phyloP scores from a whole-genome alignment of 371 early-diverging fungal species.

The Rhizopus sp. region DNA sequence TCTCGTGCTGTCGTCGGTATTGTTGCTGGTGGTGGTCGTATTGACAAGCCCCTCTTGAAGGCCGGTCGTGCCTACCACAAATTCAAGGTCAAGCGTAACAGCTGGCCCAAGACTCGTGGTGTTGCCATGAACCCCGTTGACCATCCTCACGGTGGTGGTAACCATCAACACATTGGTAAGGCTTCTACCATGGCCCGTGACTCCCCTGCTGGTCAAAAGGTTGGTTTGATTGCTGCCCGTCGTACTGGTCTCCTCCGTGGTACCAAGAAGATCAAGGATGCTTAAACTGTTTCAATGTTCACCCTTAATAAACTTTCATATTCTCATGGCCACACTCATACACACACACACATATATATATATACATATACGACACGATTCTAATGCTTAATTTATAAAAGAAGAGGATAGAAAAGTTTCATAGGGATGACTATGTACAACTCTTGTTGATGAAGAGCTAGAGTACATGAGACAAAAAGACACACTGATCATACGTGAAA shows the following conservation, averaged over 20 bases:
- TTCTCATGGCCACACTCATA: neutral
- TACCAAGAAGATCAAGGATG: constrained; percentile 88
- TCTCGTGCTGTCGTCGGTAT: constrained; percentile 99
- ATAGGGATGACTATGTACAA: too few species aligned
- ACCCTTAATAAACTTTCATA: neutral
- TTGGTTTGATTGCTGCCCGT: constrained; percentile 98
- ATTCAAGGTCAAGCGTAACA: constrained; percentile 98
- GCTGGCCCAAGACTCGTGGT: constrained; percentile 99
- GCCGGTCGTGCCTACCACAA: constrained; percentile 99
- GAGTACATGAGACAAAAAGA: too few species aligned
- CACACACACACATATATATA: too few species aligned
- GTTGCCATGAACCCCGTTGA: constrained; percentile 99
- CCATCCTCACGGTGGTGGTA: constrained; percentile 74
- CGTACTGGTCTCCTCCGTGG: constrained; percentile 99
- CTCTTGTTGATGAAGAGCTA: too few species aligned
- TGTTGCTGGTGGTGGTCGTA: constrained; percentile 99
- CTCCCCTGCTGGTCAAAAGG: constrained; percentile 97
- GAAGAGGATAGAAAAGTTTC: too few species aligned
- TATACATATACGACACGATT: neutral
- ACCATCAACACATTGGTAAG: constrained; percentile 99
- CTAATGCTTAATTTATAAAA: neutral
- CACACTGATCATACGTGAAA: too few species aligned
- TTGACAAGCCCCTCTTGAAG: constrained; percentile 99
- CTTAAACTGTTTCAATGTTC: constrained; percentile 13
- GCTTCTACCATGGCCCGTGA: constrained; percentile 98